Conservation (phyloP, 805 yeast species). For the Metschnikowia santaceciliae region DNA sequence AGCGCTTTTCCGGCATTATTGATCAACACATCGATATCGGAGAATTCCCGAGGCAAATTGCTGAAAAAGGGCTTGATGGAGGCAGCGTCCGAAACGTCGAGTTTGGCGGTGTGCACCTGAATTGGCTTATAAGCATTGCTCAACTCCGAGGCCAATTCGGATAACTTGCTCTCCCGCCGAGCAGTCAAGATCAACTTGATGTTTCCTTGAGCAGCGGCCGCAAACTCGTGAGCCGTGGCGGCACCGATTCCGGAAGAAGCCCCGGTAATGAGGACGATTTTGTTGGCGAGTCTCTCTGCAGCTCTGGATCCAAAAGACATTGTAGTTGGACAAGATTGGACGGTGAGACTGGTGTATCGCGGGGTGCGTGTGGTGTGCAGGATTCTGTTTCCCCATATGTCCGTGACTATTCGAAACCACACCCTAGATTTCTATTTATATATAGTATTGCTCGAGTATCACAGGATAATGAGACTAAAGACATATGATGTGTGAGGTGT, state of each 20-base stretch:
- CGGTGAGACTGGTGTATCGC: not conserved
- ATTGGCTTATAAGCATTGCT: conserved; percentile 22
- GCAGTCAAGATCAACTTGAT: conserved; percentile 37
- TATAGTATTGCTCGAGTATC: too few relatives aligned
- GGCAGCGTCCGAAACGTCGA: conserved; percentile 29
- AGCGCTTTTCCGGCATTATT: conserved; percentile 41
- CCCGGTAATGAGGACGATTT: conserved; percentile 56
- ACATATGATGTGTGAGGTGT: too few relatives aligned
- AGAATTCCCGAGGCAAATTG: conserved; percentile 30
- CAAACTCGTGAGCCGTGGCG: conserved; percentile 86
- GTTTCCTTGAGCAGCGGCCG: conserved; percentile 45
- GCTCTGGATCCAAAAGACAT: conserved; percentile 38
- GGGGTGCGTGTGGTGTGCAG: not conserved
- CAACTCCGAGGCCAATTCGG: conserved; percentile 24
- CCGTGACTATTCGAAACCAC: too few relatives aligned
- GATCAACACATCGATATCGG: conserved; percentile 35
- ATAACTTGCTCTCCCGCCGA: conserved; percentile 31
- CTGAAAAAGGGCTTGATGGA: conserved; percentile 28
- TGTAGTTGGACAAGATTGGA: not conserved
- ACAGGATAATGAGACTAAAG: too few relatives aligned
- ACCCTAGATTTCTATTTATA: too few relatives aligned
- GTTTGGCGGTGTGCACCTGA: conserved; percentile 26
- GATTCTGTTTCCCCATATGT: too few relatives aligned
- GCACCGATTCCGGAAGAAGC: conserved; percentile 95
- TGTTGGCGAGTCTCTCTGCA: conserved; percentile 37